phyloP scores from a whole-genome alignment of 306 rosid genomes.

The Castanea sativa region DNA sequence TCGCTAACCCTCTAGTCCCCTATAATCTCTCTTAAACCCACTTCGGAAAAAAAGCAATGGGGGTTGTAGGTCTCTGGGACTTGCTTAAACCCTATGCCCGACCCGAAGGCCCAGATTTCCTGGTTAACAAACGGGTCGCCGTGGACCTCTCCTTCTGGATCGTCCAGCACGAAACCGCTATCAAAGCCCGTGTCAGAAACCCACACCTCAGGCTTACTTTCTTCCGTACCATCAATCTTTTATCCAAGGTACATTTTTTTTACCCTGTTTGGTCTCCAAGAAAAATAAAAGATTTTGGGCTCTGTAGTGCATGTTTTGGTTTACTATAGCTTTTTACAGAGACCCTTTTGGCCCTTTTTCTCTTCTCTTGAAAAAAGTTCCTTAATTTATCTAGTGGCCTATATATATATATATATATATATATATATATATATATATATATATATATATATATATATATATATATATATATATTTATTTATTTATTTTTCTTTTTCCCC shows the following conservation, averaged over 20 bases:
- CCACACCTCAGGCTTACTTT: conserved; percentile 79
- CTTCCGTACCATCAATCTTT: conserved; percentile 80
- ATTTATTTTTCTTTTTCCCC: too few relatives aligned
- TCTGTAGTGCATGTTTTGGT: background rate
- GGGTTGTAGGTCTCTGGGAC: conserved; percentile 92
- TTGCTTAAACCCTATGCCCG: conserved; percentile 72
- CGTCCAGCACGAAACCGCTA: conserved; percentile 74
- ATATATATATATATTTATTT: too few relatives aligned
- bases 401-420: too few relatives aligned
- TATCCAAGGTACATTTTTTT: conserved; percentile 56
- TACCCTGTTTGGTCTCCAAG: conserved; percentile 2
- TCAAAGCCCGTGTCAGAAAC: conserved; percentile 48
- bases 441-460: too few relatives aligned
- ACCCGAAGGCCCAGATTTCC: conserved; percentile 77
- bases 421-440: too few relatives aligned
- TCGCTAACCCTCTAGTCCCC: background rate
- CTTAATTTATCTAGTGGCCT: background rate
- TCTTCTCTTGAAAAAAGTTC: background rate
- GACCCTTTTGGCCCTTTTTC: background rate
- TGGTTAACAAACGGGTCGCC: conserved; percentile 92
- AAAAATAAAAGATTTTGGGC: background rate
- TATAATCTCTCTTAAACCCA: conserved; percentile 22
- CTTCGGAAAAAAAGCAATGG: conserved; percentile 40
- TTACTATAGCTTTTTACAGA: background rate
- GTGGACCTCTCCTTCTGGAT: conserved; percentile 93